phyloP scores from a whole-genome alignment of 306 rosid genomes.

The Cucurbita argyrosperma region DNA sequence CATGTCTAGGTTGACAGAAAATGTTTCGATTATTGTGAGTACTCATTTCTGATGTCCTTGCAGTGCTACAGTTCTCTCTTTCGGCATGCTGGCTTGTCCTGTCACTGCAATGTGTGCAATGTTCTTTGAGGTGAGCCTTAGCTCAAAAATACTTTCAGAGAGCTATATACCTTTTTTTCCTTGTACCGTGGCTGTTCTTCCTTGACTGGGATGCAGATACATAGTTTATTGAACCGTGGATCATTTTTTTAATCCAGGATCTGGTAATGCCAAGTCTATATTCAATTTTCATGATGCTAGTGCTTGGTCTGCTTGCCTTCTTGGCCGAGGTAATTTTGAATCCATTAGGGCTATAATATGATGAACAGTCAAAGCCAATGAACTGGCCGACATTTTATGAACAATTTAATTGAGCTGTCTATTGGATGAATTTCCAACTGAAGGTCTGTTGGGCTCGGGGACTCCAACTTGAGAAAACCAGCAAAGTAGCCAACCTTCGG shows the following conservation, averaged over 20 bases:
- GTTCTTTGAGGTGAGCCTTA: constrained; percentile 36
- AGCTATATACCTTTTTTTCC: too few relatives aligned
- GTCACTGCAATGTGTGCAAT: constrained; percentile 43
- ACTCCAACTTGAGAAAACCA: constrained; percentile 75
- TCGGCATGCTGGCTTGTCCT: constrained; percentile 52
- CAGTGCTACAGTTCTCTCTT: constrained; percentile 61
- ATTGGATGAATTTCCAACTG: constrained; percentile 6
- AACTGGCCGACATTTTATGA: background rate
- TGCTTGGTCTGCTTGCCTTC: constrained; percentile 49
- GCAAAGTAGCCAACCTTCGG: constrained; percentile 44
- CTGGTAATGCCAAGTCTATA: constrained; percentile 43
- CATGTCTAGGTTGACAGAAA: background rate
- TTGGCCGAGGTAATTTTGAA: constrained; percentile 48
- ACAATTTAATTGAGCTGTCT: background rate
- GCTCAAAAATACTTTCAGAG: too few relatives aligned
- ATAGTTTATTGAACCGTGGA: too few relatives aligned
- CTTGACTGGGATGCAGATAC: too few relatives aligned
- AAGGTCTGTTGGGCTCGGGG: constrained; percentile 68
- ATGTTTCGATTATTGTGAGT: background rate
- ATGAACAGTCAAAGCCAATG: background rate
- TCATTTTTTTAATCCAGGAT: constrained; percentile 23
- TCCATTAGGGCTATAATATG: background rate
- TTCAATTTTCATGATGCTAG: constrained; percentile 37
- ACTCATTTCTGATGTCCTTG: constrained; percentile 3
- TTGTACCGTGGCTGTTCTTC: too few relatives aligned